These are phyloP conservation scores for Osmanthus fragrans DNA, from an alignment of 257 asterid species.

Conservation along the genomic window DNA sequence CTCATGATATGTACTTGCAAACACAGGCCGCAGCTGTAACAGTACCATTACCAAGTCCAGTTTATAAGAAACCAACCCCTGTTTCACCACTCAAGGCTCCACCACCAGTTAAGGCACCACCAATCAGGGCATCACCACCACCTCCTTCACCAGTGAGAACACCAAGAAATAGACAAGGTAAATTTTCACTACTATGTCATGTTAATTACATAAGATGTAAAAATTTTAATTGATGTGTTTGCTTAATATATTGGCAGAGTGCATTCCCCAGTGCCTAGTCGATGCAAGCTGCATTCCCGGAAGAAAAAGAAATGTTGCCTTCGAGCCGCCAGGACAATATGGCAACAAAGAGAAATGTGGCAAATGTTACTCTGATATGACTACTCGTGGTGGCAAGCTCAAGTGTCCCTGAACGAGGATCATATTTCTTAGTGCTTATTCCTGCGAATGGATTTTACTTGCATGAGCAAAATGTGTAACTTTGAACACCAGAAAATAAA, in stretches of 20 bases:
- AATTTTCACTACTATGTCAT: neutral
- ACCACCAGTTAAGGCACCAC: neutral
- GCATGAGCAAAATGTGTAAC: neutral
- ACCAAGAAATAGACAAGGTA: too few species aligned
- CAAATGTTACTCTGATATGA: constrained; percentile 36
- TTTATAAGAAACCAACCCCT: constrained; percentile 24
- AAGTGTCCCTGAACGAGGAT: constrained; percentile 37
- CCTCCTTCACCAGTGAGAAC: too few species aligned
- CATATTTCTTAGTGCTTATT: neutral
- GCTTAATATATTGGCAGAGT: constrained; percentile 25
- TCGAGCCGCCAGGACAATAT: constrained; percentile 47
- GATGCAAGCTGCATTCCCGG: constrained; percentile 38
- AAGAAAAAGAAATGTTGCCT: constrained; percentile 37
- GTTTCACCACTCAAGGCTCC: neutral
- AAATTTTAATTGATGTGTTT: neutral
- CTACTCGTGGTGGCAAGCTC: constrained; percentile 38
- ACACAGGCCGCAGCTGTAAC: constrained; percentile 24
- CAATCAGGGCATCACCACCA: too few species aligned
- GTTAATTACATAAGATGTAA: neutral
- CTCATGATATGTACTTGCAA: neutral
- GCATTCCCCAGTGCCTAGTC: constrained; percentile 38
- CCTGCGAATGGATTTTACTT: neutral
- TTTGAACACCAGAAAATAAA: too few species aligned
- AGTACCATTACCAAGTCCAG: neutral
- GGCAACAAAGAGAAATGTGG: constrained; percentile 49